Base-by-base conservation (phyloP, 2,329 filamentous ascomycete species). In the Cordyceps cateniannulata region DNA sequence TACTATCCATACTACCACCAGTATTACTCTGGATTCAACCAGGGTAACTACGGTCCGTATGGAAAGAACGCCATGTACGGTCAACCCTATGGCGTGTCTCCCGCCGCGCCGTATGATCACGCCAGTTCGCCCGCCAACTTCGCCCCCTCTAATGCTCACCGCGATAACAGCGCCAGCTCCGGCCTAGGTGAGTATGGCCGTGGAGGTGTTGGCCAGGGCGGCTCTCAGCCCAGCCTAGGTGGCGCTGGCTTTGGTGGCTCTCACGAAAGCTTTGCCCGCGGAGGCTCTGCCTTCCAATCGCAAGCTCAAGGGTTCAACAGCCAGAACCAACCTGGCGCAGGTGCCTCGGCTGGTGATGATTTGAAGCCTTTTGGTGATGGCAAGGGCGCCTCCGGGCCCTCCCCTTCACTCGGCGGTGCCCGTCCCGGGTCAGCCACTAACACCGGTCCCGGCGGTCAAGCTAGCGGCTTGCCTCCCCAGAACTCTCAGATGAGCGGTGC, bases 1-100 rank as follows among this genome's bases (percentile, higher is more conserved):
- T 87, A 87, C 73, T 86, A 81, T 72, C 84, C 84, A 1, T 87
- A 85, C 71, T 88, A 88, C 67, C 77, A 81, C 63, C 79, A 82
- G 62, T 87, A 86, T 72, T 82, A 80, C 67, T 80, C 82, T 58
- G 78, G 76, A 48, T 84, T 83, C 64, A 76, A 76, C 57, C 81
- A 84, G 68, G 80, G 77, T 56, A 80, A 76, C 35, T 85, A 75
- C 59, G 77, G 71, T 5, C 82, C 82, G 2, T 85, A 85, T 64
- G 73, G 60, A 24, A 85, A 85, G 76, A 79, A 74, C 40, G 76
- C 75, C 62, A 75, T 81, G 65, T 85, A 85, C 64, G 79, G 78
- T 56, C 80, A 82, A 69, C 81, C 80, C 47, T 85, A 85, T 62
- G 80, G 79, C 53, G 79, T 84, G 70, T 79, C 80, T 2, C 81